Base-by-base conservation (phyloP, 176 grass and related monocot species). In the Chrysopogon serrulatus region DNA sequence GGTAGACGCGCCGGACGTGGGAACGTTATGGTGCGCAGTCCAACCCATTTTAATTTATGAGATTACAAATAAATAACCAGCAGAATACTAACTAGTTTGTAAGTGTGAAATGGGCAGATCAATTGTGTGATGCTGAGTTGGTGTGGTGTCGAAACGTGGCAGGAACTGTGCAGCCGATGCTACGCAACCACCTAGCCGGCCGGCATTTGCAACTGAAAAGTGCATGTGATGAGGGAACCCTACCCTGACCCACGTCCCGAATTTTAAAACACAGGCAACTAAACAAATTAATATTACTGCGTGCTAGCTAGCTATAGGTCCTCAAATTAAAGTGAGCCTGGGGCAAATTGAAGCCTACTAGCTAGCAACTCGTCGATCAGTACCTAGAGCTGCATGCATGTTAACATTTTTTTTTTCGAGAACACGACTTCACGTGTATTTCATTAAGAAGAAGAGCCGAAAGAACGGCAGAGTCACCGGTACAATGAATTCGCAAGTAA, bases 61-160 rank as follows among this genome's bases (percentile, higher is more conserved):
- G n/a, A n/a, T n/a, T n/a, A n/a, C n/a, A n/a, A n/a, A n/a, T n/a
- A n/a, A n/a, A n/a, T n/a, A n/a, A n/a, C n/a, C n/a, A n/a, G n/a
- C n/a, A n/a, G 45, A 51, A 51, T 51, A 6, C 18, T 19, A 18
- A 6, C 18, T 19, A 18, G 5, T 51, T 39, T 21, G 4, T 51
- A 17, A 8, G 5, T 51, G 5, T 7, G 48, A 51, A 51, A 21
- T 48, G 48, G 4, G 6, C 5, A 7, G 48, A 21, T 53, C 5
- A 53, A 21, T 21, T 53, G 8, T 21, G 2, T 49, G 18, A 53
- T 21, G 18, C 18, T 21, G 3, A 63, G 7, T 19, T 71, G 53
- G 41, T 65, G 80, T 73, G 80, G 74, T 42, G 74, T 53, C 80
- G 86, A 88, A 88, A 88, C 86, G 86, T 88, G 86, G 54, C 86